Evolutionary conservation across 805 yeast species (phyloP).

Genomic region (Ogataea ramenticola): DNA sequence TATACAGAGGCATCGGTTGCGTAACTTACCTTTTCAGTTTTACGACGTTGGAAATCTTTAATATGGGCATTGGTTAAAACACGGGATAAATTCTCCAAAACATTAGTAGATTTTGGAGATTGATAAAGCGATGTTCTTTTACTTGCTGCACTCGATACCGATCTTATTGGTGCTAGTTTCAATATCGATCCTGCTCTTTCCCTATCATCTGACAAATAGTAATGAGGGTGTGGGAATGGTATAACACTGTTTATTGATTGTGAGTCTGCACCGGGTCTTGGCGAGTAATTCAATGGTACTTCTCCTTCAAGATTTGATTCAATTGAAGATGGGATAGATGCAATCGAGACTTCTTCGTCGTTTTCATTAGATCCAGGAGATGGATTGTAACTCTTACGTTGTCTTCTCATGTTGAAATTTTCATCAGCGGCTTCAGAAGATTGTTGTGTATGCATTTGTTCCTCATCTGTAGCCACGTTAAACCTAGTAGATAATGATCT

Average conservation of each 20-base stretch:
- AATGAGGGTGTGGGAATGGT: neutral
- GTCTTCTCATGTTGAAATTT: neutral
- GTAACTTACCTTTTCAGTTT: slow-evolving; percentile 20
- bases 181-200: too few relatives aligned
- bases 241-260: too few relatives aligned
- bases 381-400: too few relatives aligned
- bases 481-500: neutral
- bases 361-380: neutral
- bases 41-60: slow-evolving; percentile 75
- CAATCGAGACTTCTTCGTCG: neutral
- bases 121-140: neutral
- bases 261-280: neutral
- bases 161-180: neutral
- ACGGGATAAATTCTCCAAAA: slow-evolving; percentile 39
- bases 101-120: neutral
- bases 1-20: slow-evolving; percentile 22
- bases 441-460: neutral
- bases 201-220: neutral
- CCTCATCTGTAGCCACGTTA: neutral
- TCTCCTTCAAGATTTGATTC: neutral
- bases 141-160: neutral
- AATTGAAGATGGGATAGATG: neutral
- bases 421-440: neutral
- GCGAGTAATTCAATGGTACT: neutral
- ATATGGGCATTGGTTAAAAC: slow-evolving; percentile 72